Evolutionary conservation across 2,329 filamentous ascomycete species (phyloP), one percentile per base, ranked within the genome.

Genomic region (Byssoonygena ceratinophila): DNA sequence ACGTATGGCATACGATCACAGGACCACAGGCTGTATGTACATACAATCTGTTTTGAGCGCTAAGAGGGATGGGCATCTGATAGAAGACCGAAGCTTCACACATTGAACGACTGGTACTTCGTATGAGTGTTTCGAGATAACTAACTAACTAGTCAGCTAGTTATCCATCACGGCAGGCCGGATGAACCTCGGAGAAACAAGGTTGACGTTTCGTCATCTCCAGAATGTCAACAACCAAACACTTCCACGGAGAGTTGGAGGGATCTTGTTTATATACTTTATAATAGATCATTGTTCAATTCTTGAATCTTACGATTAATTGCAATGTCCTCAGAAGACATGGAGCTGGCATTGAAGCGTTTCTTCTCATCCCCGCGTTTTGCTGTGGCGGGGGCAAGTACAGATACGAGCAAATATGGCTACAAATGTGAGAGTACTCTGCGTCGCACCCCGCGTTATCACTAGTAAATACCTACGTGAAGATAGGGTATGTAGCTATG

Each of bases 371-470:
- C 84, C 6, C 80, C 84, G 23, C 76, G 78, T 59, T 95, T 91
- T 67, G 90, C 91, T 54, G 91, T 96, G 25, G 88, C 90, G 18
- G 91, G 91, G 61, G 91, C 91, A 34, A 91, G 85, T 66, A 86
- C 85, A 49, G 88, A 94, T 70, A 76, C 85, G 37, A 74, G 76
- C 65, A 96, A 95, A 68, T 96, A 85, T 64, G 91, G 92, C 22
- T 85, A 95, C 69, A 90, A 88, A 74, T 82, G 89, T 90, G 68
- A 54, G 73, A 20, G 14, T n/a, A n/a, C n/a, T n/a, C n/a, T 40
- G 2, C 18, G n/a, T 23, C 16, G 20, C 36, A 20, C n/a, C 6
- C 32, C 32, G 27, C 27, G 9, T 4, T 34, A 11, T 14, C n/a
- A n/a, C n/a, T n/a, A n/a, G n/a, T n/a, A n/a, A 49, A n/a, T n/a